phyloP scores from a whole-genome alignment of 2,329 filamentous ascomycete genomes.

The Beauveria asiatica region DNA sequence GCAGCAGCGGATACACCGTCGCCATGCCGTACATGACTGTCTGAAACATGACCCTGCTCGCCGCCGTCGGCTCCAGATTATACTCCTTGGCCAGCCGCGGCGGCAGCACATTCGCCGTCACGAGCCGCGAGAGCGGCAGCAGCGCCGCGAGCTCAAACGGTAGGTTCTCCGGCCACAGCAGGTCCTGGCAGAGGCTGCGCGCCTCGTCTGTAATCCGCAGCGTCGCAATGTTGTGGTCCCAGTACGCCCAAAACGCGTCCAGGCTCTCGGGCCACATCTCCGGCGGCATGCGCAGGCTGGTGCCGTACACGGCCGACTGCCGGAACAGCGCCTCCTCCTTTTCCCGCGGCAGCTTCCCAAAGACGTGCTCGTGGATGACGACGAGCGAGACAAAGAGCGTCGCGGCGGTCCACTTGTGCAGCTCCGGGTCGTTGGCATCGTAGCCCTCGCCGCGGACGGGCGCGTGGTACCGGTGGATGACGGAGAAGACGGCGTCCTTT shows the following conservation, averaged over 20 bases:
- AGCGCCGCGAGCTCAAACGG: constrained; percentile 17
- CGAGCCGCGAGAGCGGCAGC: constrained; percentile 15
- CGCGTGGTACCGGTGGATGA: constrained; percentile 27
- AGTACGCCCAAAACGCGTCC: constrained; percentile 31
- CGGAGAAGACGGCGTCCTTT: constrained; percentile 25
- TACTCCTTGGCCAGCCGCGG: constrained; percentile 19
- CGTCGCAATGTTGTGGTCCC: constrained; percentile 26
- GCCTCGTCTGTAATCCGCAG: constrained; percentile 26
- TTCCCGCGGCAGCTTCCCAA: constrained; percentile 21
- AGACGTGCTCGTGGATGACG: constrained; percentile 27
- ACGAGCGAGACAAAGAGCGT: constrained; percentile 29
- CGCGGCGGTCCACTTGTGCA: constrained; percentile 32
- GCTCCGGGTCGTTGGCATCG: constrained; percentile 26
- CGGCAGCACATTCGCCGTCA: constrained; percentile 15
- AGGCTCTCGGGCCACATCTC: constrained; percentile 28
- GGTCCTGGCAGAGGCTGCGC: constrained; percentile 16
- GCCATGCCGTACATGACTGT: constrained; percentile 21
- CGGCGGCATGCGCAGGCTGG: constrained; percentile 22
- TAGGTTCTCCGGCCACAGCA: constrained; percentile 18
- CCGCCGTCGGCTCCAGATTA: constrained; percentile 15
- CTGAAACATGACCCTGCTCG: constrained; percentile 13
- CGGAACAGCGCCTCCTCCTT: constrained; percentile 20
- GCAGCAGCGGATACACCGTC: constrained; percentile 16
- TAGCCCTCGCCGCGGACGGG: constrained; percentile 25
- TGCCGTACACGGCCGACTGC: constrained; percentile 22